Evolutionary conservation across 495 filamentous ascomycete genomes (phyloP), one percentile per base, ranked within the genome.

Genomic region (Neurospora tetrasperma): DNA sequence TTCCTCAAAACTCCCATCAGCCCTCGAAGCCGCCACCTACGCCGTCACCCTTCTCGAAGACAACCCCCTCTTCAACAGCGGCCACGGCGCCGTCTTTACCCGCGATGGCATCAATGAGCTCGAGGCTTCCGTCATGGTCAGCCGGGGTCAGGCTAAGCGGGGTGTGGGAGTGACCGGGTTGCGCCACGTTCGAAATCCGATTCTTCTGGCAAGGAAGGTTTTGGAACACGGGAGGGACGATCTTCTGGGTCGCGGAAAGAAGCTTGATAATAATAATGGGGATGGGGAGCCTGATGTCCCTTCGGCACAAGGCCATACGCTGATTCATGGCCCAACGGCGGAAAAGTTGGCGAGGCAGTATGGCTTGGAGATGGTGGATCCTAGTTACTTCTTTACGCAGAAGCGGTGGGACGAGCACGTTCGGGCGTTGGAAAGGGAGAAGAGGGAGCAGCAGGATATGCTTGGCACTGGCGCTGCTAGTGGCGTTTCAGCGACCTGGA

Each of bases 81-180:
- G 90, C 48, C 90, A 90, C 74, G 94, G 94, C 74, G 92, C 93
- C 69, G 94, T 97, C 18, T 97, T 96, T 80, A 96, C 93, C 3
- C 86, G 88, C 46, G 89, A 90, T 69, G 94, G 94, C 10, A 88
- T 88, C 71, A 94, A 93, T 80, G 94, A 97, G 80, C 89, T 97
- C 75, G 94, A 97, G 80, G 91, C 94, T 40, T 92, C 89, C n/a
- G 86, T 97, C 38, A 97, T 97, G 94, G 92, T 96, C 0, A 90
- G 90, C 5, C 83, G 84, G n/a, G 90, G 89, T 1, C 80, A 83
- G 46, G 88, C 88, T 39, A 97, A 97, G 82, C 86, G 93, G 35
- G 93, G 90, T 20, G 91, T 90, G 0, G 92, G 91, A 12, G 88
- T 93, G 10, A 93, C 92, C 78, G 86, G 92, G 6, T 75, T 97